phyloP scores from a whole-genome alignment of 306 rosid species.

The Castanea mollissima region DNA sequence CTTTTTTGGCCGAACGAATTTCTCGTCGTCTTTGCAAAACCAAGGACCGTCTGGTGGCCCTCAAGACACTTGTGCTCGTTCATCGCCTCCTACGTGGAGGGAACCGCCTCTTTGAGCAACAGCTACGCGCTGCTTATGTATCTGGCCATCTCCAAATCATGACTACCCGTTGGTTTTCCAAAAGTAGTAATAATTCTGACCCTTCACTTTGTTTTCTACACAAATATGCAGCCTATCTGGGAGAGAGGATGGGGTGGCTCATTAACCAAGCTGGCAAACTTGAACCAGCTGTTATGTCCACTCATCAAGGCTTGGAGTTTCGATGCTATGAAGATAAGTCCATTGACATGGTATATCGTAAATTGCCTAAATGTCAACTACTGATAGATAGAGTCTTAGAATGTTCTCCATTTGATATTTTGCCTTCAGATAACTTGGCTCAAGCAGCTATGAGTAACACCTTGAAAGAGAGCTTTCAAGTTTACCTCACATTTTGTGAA shows the following conservation, averaged over 20 bases:
- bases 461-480: slow-evolving; percentile 61
- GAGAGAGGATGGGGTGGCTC: slow-evolving; percentile 59
- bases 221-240: slow-evolving; percentile 46
- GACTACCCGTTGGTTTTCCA: slow-evolving; percentile 29
- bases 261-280: slow-evolving; percentile 68
- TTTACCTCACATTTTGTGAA: slow-evolving; percentile 45
- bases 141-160: slow-evolving; percentile 50
- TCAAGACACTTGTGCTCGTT: slow-evolving; percentile 54
- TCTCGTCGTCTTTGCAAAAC: slow-evolving; percentile 52
- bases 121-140: slow-evolving; percentile 42
- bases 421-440: slow-evolving; percentile 30
- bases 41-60: slow-evolving; percentile 48
- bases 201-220: slow-evolving; percentile 39
- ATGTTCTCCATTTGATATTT: slow-evolving; percentile 38
- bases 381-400: slow-evolving; percentile 48
- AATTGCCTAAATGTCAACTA: slow-evolving; percentile 50
- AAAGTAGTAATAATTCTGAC: slow-evolving; percentile 12
- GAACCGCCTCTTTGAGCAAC: slow-evolving; percentile 51
- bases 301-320: slow-evolving; percentile 36
- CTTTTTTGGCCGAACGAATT: slow-evolving; percentile 52
- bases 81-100: slow-evolving; percentile 65
- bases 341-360: slow-evolving; percentile 49
- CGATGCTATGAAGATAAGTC: slow-evolving; percentile 51
- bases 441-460: slow-evolving; percentile 55
- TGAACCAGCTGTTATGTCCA: slow-evolving; percentile 39